Conservation (phyloP, 306 rosid genomes). For the Hippophae rhamnoides region DNA sequence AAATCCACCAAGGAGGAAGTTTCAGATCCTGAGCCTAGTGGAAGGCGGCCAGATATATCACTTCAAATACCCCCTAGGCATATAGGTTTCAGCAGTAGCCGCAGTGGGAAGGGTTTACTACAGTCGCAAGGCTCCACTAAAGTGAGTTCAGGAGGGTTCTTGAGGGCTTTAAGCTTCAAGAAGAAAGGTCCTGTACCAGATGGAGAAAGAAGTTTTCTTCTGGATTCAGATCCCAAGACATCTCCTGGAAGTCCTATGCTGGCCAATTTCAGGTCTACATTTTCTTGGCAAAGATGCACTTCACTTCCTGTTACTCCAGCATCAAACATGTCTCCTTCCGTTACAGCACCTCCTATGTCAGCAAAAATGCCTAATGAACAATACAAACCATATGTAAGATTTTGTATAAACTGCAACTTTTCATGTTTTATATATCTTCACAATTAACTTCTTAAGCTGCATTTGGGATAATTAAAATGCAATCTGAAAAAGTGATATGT, state of each 20-base stretch:
- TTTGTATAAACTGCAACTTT: slow-evolving; percentile 8
- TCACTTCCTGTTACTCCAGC: slow-evolving; percentile 84
- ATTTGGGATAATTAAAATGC: not conserved
- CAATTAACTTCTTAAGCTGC: slow-evolving; percentile 10
- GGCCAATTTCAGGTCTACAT: slow-evolving; percentile 33
- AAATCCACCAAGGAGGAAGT: slow-evolving; percentile 30
- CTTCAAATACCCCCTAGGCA: slow-evolving; percentile 92
- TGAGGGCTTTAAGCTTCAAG: slow-evolving; percentile 81
- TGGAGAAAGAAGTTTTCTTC: slow-evolving; percentile 83
- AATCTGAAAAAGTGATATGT: not conserved
- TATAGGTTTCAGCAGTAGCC: slow-evolving; percentile 42
- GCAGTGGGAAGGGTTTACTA: slow-evolving; percentile 49
- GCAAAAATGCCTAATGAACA: slow-evolving; percentile 55
- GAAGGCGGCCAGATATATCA: slow-evolving; percentile 79
- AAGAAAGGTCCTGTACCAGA: slow-evolving; percentile 42
- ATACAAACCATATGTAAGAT: slow-evolving; percentile 48
- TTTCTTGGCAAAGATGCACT: slow-evolving; percentile 64
- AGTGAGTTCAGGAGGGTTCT: slow-evolving; percentile 42
- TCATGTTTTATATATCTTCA: slow-evolving; percentile 13
- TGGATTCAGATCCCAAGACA: slow-evolving; percentile 42
- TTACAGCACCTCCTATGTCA: slow-evolving; percentile 66
- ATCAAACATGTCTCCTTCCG: slow-evolving; percentile 52
- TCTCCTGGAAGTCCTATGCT: slow-evolving; percentile 44
- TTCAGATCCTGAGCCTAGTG: slow-evolving; percentile 27
- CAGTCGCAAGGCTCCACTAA: slow-evolving; percentile 66